Evolutionary conservation across 2,329 filamentous ascomycete species (phyloP).

Genomic region (Fusarium sp.): DNA sequence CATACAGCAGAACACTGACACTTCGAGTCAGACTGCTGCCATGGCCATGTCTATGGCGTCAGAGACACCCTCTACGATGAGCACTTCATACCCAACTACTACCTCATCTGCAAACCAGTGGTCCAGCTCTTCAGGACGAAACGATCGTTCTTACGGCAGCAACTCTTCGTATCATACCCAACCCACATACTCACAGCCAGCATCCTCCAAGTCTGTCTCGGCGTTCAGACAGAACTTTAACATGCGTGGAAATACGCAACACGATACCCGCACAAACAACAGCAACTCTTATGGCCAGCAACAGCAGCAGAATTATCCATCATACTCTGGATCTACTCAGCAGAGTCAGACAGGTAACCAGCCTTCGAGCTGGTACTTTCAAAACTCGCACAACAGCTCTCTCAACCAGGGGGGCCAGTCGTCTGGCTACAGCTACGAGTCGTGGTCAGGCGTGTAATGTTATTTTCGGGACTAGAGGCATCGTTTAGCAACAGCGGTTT

Average conservation of each 20-base stretch:
- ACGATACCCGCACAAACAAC: constrained; percentile 22
- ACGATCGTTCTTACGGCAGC: constrained; percentile 24
- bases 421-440: constrained; percentile 40
- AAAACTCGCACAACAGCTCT: constrained; percentile 30
- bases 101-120: constrained; percentile 41
- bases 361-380: constrained; percentile 43
- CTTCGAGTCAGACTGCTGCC: constrained; percentile 43
- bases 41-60: constrained; percentile 34
- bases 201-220: constrained; percentile 13
- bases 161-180: constrained; percentile 27
- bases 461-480: background rate
- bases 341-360: constrained; percentile 30
- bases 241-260: constrained; percentile 24
- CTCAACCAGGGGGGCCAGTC: constrained; percentile 32
- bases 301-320: constrained; percentile 26
- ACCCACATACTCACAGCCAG: constrained; percentile 26
- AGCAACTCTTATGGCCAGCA: constrained; percentile 28
- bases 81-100: constrained; percentile 30
- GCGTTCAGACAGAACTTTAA: constrained; percentile 37
- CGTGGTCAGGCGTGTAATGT: constrained; percentile 30
- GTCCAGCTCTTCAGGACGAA: constrained; percentile 25
- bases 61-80: constrained; percentile 26
- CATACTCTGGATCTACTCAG: constrained; percentile 29
- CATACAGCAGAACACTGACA: background rate
- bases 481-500: background rate